These are phyloP conservation scores for Akanthomyces lecanii DNA, from an alignment of 2,329 filamentous ascomycete genomes.

Conservation along the genomic window DNA sequence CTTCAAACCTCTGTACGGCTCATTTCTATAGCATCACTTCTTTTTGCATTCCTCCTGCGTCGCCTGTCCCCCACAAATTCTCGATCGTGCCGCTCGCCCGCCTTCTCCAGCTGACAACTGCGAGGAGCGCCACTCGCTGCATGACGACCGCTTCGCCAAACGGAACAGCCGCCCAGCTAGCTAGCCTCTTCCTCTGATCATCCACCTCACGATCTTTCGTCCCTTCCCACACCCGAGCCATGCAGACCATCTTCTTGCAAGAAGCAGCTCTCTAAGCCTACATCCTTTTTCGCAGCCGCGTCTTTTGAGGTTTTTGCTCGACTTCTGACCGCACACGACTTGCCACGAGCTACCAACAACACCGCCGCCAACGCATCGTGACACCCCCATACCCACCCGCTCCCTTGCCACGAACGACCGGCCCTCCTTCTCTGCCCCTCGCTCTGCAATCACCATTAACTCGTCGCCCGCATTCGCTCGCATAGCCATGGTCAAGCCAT, in stretches of 20 bases:
- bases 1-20: neutral
- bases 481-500: constrained; percentile 19
- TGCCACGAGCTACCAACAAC: neutral
- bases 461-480: neutral
- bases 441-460: neutral
- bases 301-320: neutral
- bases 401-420: neutral
- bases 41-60: neutral
- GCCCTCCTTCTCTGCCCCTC: neutral
- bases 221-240: neutral
- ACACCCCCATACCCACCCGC: neutral
- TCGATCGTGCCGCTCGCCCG: neutral
- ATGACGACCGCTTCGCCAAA: neutral
- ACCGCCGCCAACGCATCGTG: neutral
- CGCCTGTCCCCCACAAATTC: neutral
- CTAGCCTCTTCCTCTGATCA: neutral
- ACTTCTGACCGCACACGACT: neutral
- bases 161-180: neutral
- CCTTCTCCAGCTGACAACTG: neutral
- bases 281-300: too few relatives aligned
- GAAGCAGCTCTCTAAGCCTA: neutral
- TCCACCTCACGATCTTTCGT: neutral
- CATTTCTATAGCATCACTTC: too few relatives aligned
- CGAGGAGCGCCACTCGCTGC: neutral
- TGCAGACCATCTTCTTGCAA: neutral